Evolutionary conservation across 2,329 filamentous ascomycete species (phyloP).

Genomic region (Amauroascus niger): DNA sequence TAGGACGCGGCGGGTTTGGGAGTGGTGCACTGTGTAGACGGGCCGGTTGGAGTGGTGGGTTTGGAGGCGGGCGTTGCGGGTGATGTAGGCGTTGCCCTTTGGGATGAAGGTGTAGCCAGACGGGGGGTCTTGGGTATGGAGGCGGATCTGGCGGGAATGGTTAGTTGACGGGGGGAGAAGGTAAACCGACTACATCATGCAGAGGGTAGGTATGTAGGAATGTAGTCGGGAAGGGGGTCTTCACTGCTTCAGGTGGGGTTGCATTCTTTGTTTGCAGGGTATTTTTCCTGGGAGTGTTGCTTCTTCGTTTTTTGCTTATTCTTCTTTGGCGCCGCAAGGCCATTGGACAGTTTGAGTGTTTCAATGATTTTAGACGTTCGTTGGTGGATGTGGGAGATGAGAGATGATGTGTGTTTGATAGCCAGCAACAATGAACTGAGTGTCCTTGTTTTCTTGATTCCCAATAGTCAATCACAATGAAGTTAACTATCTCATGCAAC

Average conservation of each 20-base stretch:
- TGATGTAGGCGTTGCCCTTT: conserved; percentile 37
- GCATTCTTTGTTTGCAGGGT: neutral
- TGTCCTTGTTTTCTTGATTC: too few relatives aligned
- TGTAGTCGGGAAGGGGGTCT: neutral
- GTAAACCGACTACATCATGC: neutral
- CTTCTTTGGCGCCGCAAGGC: neutral
- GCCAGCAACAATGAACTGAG: too few relatives aligned
- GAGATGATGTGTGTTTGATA: too few relatives aligned
- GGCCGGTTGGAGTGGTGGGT: conserved; percentile 26
- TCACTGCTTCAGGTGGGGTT: neutral
- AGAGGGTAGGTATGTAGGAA: too few relatives aligned
- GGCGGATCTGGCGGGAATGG: conserved; percentile 24
- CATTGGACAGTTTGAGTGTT: neutral
- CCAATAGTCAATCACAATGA: too few relatives aligned
- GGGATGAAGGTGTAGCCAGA: conserved; percentile 33
- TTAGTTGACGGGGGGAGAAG: neutral
- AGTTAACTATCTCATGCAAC: too few relatives aligned
- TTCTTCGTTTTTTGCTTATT: neutral
- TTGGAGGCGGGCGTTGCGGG: conserved; percentile 33
- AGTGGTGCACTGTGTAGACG: conserved; percentile 29
- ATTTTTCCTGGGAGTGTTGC: neutral
- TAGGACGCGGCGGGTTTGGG: conserved; percentile 25
- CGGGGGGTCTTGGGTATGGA: conserved; percentile 23
- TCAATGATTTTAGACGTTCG: too few relatives aligned
- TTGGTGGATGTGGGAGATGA: too few relatives aligned